Evolutionary conservation across 2,329 filamentous ascomycete species (phyloP).

Genomic region (Nemania abortiva): DNA sequence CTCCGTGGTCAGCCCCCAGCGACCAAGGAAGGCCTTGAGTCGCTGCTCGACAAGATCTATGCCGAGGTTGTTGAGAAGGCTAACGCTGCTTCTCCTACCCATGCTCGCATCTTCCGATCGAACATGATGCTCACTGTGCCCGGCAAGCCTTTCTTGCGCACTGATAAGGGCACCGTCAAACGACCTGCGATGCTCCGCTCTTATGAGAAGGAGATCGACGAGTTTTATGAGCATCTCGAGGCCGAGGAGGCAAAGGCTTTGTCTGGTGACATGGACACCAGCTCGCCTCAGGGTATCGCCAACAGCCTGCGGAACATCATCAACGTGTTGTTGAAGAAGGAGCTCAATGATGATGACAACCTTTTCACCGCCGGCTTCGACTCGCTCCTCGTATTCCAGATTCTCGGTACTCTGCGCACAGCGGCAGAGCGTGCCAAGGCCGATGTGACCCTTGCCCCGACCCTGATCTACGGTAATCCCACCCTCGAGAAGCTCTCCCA

Average conservation of each 20-base stretch:
- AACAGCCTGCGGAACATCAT: conserved; percentile 38
- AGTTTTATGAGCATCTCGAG: conserved; percentile 44
- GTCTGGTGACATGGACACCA: conserved; percentile 40
- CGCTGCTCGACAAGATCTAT: conserved; percentile 41
- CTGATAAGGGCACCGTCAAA: conserved; percentile 48
- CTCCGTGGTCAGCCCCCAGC: conserved; percentile 33
- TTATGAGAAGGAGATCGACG: conserved; percentile 46
- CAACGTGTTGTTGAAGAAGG: conserved; percentile 38
- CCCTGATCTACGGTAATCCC: conserved; percentile 55
- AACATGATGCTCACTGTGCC: conserved; percentile 44
- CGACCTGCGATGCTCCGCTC: conserved; percentile 41
- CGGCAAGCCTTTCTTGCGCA: conserved; percentile 47
- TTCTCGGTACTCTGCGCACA: conserved; percentile 53
- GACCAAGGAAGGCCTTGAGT: conserved; percentile 33
- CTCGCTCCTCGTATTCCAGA: conserved; percentile 53
- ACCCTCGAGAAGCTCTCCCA: conserved; percentile 51
- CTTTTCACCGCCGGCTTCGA: conserved; percentile 52
- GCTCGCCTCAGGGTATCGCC: conserved; percentile 37
- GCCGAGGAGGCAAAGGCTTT: conserved; percentile 42
- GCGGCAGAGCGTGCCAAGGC: conserved; percentile 47
- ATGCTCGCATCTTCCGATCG: conserved; percentile 43
- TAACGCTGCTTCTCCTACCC: conserved; percentile 39
- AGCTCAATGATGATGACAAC: conserved; percentile 43
- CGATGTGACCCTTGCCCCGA: conserved; percentile 51
- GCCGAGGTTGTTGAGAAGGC: conserved; percentile 43